Evolutionary conservation across 768 basidiomycete genomes (phyloP).

Genomic region (Calocera cornea): DNA sequence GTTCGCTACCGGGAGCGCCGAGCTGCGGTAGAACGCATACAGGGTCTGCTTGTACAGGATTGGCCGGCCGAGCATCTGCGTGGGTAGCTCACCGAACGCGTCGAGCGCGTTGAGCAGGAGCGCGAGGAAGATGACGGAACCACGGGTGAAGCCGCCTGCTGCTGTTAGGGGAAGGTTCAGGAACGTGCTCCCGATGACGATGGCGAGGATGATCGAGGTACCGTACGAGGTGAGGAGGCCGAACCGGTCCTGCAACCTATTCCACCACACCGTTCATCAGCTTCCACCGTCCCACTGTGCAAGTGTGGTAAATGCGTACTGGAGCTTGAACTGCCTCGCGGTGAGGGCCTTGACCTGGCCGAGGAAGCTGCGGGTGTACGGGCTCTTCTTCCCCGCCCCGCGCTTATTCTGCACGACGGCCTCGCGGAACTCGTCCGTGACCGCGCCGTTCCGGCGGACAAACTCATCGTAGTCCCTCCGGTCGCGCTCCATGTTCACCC

Average conservation of each 20-base stretch:
- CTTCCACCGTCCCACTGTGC: background rate
- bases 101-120: conserved; percentile 51
- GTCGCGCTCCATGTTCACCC: conserved; percentile 31
- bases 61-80: conserved; percentile 68
- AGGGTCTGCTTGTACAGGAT: conserved; percentile 34
- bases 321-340: conserved; percentile 57
- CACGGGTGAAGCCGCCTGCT: conserved; percentile 75
- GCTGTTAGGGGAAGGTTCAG: conserved; percentile 58
- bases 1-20: conserved; percentile 26
- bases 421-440: conserved; percentile 53
- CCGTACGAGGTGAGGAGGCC: conserved; percentile 59
- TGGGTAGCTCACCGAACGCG: conserved; percentile 62
- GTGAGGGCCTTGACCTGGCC: conserved; percentile 61
- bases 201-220: conserved; percentile 44
- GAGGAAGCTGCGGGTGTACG: conserved; percentile 67
- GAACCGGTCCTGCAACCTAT: conserved; percentile 58
- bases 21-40: conserved; percentile 31
- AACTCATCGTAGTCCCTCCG: conserved; percentile 46
- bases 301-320: background rate
- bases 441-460: background rate
- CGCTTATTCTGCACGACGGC: conserved; percentile 66
- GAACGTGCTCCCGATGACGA: conserved; percentile 63
- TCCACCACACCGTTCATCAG: background rate
- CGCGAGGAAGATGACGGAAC: conserved; percentile 58
- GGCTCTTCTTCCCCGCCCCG: conserved; percentile 62